Base-by-base conservation (phyloP, 805 yeast species). In the Candida verbasci region DNA sequence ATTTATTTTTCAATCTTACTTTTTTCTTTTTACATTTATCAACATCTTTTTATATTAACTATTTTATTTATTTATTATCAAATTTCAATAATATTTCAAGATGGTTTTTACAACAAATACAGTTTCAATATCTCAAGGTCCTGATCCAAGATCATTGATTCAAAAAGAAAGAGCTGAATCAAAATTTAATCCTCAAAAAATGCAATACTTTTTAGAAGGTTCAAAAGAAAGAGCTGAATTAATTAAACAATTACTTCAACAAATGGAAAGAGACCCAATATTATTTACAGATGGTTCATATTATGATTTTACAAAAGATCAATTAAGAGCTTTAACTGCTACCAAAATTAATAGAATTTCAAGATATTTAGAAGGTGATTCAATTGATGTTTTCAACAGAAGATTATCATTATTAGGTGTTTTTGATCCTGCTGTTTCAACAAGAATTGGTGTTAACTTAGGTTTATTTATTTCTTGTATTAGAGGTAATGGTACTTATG, bases 361-460 rank as follows among this genome's bases (percentile, higher is more conserved):
- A 5, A 60, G 68, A 25, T 83, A 80, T 54, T 70, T 81, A 58
- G 91, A 75, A 64, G 62, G 34, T 44, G 67, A 58, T 55, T 44
- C 59, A 22, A 59, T 60, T 34, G 66, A 68, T 17, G 61, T 56
- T 26, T 80, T 81, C 55, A 76, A 75, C 54, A 70, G 74, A 47
- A 66, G 89, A 50, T 62, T 82, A 42, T 71, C 78, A 22, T 46
- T 80, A 39, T 58, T 81, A 21, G 78, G 79, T 12, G 66, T 80
- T 29, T 71, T 80, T 43, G 97, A 91, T 58, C 94, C 95, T 12
- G 81, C 80, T 47, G 65, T 84, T 30, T 77, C 79, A 35, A 88
- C 96, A 22, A 76, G 97, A 50, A 60, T 86, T 34, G 96, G 95
- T 28, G 88, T 89, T 38, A 95, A 89, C 65, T 69, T 82, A 46